These are phyloP conservation scores for Cardiospermum halicacabum DNA, from an alignment of 345 rosid genomes.

Conservation along the genomic window DNA sequence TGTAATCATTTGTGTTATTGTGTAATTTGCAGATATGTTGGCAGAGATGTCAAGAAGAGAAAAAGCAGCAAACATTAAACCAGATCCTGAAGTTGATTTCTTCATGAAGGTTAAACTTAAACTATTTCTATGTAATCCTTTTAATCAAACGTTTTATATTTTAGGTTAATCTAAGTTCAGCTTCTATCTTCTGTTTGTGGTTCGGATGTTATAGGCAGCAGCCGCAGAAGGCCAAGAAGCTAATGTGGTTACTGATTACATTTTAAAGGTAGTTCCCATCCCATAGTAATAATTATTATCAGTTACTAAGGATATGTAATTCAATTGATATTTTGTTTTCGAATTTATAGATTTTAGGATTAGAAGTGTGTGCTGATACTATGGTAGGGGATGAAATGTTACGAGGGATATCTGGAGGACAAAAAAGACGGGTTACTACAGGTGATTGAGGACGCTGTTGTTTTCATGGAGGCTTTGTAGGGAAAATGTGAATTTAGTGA, in stretches of 20 bases:
- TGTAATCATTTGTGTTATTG: neutral
- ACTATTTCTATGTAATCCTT: too few relatives aligned
- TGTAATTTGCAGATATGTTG: slow-evolving; percentile 44
- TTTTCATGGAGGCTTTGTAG: neutral
- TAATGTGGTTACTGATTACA: slow-evolving; percentile 49
- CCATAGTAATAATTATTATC: neutral
- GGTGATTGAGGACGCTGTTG: slow-evolving; percentile 38
- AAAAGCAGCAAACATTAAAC: slow-evolving; percentile 67
- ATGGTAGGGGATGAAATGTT: slow-evolving; percentile 55
- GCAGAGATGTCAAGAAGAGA: slow-evolving; percentile 76
- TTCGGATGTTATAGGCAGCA: slow-evolving; percentile 34
- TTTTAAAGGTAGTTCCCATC: slow-evolving; percentile 39
- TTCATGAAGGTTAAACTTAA: slow-evolving; percentile 57
- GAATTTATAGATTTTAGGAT: slow-evolving; percentile 46
- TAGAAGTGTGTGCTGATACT: slow-evolving; percentile 63
- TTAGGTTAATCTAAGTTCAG: neutral
- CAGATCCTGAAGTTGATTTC: slow-evolving; percentile 76
- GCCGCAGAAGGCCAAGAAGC: slow-evolving; percentile 45
- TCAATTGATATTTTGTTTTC: neutral
- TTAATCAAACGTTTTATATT: neutral
- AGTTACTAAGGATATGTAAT: neutral
- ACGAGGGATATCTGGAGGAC: slow-evolving; percentile 71
- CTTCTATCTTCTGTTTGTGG: neutral
- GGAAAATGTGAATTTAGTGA: neutral
- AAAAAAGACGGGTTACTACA: slow-evolving; percentile 65